Conservation (phyloP, 768 basidiomycete genomes). For the Xerocomellus intermedius region DNA sequence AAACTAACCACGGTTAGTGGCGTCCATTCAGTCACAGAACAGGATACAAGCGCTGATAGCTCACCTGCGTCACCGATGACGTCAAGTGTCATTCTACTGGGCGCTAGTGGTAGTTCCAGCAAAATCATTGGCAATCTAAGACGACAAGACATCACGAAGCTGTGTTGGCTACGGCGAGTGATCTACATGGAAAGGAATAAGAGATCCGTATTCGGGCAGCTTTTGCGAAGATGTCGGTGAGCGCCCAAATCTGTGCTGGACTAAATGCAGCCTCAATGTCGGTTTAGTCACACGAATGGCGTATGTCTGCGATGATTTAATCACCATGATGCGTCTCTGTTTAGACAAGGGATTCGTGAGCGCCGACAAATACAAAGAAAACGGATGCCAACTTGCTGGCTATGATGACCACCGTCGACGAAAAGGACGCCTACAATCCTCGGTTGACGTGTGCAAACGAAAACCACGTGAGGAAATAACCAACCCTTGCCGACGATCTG, state of each 20-base stretch:
- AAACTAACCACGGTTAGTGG: slow-evolving; percentile 19
- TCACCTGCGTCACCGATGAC: slow-evolving; percentile 41
- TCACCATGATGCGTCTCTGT: slow-evolving; percentile 36
- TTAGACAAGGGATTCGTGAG: neutral
- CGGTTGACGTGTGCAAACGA: neutral
- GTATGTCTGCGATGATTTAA: neutral
- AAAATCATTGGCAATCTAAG: slow-evolving; percentile 30
- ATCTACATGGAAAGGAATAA: neutral
- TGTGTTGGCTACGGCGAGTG: neutral
- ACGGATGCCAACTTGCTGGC: slow-evolving; percentile 33
- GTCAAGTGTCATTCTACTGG: slow-evolving; percentile 36
- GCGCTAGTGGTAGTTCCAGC: slow-evolving; percentile 8
- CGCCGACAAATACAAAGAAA: neutral
- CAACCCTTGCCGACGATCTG: slow-evolving; percentile 3
- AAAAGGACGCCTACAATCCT: slow-evolving; percentile 43
- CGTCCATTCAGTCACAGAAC: neutral
- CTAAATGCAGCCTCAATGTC: slow-evolving; percentile 63
- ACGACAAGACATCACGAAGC: slow-evolving; percentile 47
- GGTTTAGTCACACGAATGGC: neutral
- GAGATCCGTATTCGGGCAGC: slow-evolving; percentile 41
- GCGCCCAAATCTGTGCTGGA: slow-evolving; percentile 51
- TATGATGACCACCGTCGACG: slow-evolving; percentile 41
- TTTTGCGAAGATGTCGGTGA: slow-evolving; percentile 62
- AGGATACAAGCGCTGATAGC: neutral
- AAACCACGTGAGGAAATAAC: neutral